Evolutionary conservation across 2,329 filamentous ascomycete species (phyloP), one percentile per base, ranked within the genome.

Genomic region (Clathrospora elynae): DNA sequence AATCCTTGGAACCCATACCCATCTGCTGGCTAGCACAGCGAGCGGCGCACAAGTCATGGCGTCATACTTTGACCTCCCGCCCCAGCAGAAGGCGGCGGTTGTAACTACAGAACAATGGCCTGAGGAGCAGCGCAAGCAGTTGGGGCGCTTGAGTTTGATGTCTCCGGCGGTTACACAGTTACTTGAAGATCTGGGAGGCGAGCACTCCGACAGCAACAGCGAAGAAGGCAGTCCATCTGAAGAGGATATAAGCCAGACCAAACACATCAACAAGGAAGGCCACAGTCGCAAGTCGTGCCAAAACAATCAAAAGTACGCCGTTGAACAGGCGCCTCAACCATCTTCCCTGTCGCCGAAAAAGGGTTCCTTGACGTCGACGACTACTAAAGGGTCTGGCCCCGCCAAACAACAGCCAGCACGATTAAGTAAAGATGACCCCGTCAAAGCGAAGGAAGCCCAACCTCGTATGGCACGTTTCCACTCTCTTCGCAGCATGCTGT

Each of bases 1-100:
- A 12, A 30, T 20, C 26, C 11, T 18, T 36, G 31, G 26, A n/a
- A 30, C 22, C 19, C 18, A 26, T 36, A 32, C 40, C 19, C 30
- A 23, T 19, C 37, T 8, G 32, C 35, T 35, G 30, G 12, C 25
- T 24, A 28, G 30, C 18, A 33, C 22, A 13, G 29, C 35, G 26
- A 38, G 25, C 46, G 32, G 12, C 29, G 18, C 18, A 18, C 13
- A 46, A 42, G 38, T 51, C 50, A 61, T 67, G 63, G 55, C 63
- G 59, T 68, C 65, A 64, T 68, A 68, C 45, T 68, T 67, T 29
- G 65, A 68, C 17, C 47, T 56, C 24, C 57, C 55, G 32, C 46
- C 51, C 13, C 54, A 60, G 46, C 41, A 55, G 37, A 50, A 46
- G 31, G 35, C 46, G 33, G 37, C 46, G 12, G 44, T 55, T 39